phyloP scores from a whole-genome alignment of 2,329 filamentous ascomycete genomes.

The Colletotrichum scovillei region DNA sequence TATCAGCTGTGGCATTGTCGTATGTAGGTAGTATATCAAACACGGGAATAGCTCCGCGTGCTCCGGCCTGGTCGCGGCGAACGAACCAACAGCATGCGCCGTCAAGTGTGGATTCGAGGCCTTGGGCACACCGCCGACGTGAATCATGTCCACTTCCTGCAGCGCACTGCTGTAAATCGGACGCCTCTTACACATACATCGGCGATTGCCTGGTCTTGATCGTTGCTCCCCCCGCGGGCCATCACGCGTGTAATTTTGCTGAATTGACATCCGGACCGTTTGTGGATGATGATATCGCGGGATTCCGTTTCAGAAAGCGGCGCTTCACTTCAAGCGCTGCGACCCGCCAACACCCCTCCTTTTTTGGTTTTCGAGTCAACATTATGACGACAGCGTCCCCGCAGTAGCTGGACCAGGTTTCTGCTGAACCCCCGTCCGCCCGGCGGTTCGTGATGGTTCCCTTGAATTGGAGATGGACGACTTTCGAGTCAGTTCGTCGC shows the following conservation, averaged over 20 bases:
- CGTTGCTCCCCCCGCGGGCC: neutral
- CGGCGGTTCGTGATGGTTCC: conserved; percentile 33
- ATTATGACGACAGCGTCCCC: conserved; percentile 32
- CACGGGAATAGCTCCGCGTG: neutral
- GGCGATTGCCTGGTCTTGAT: conserved; percentile 1
- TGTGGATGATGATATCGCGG: conserved; percentile 13
- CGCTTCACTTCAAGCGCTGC: conserved; percentile 13
- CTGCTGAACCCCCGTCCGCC: conserved; percentile 22
- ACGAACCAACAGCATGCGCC: neutral
- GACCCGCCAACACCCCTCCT: conserved; percentile 19
- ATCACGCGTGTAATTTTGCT: neutral
- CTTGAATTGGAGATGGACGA: conserved; percentile 3
- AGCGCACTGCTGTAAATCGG: conserved; percentile 5
- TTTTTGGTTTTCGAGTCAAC: neutral
- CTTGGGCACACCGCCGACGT: conserved; percentile 14
- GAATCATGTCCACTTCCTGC: conserved; percentile 12
- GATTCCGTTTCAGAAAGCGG: conserved; percentile 27
- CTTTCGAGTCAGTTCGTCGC: conserved; percentile 18
- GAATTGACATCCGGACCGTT: conserved; percentile 4
- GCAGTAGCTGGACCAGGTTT: conserved; percentile 24
- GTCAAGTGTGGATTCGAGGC: neutral
- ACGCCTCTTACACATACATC: conserved; percentile 20
- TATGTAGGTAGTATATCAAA: neutral
- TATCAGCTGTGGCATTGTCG: neutral
- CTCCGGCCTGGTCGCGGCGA: neutral